These are phyloP conservation scores for Yamadazyma atlantica DNA, from an alignment of 1,139 yeast genomes.

Conservation along the genomic window DNA sequence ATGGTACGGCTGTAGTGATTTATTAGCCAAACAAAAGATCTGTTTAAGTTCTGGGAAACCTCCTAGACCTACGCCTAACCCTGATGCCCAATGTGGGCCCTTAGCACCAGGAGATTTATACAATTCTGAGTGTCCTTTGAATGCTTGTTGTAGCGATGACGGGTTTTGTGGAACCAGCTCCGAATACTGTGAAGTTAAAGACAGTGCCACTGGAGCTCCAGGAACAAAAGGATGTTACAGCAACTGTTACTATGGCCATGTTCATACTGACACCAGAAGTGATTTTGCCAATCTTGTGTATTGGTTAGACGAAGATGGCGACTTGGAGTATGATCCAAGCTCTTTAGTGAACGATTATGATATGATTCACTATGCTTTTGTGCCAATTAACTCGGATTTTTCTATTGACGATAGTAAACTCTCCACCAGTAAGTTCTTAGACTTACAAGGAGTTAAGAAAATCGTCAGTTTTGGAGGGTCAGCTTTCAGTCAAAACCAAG, in stretches of 20 bases:
- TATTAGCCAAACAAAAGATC: conserved; percentile 12
- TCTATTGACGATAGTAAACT: conserved; percentile 11
- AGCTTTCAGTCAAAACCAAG: conserved; percentile 14
- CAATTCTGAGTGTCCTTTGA: conserved; percentile 15
- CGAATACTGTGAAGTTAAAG: conserved; percentile 12
- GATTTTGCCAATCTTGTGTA: conserved; percentile 16
- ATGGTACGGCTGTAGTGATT: conserved; percentile 16
- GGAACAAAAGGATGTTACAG: conserved; percentile 17
- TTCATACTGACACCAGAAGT: conserved; percentile 13
- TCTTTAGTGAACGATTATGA: conserved; percentile 7
- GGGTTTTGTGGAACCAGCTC: conserved; percentile 17
- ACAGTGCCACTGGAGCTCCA: conserved; percentile 10
- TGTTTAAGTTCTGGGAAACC: conserved; percentile 17
- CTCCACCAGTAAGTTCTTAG: conserved; percentile 10
- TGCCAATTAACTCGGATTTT: conserved; percentile 14
- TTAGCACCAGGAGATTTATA: conserved; percentile 15
- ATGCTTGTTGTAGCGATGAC: conserved; percentile 19
- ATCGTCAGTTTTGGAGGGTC: conserved; percentile 19
- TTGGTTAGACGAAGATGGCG: conserved; percentile 16
- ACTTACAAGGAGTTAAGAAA: conserved; percentile 13
- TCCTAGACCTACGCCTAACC: conserved; percentile 14
- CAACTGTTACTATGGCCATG: conserved; percentile 18
- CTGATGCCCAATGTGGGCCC: conserved; percentile 18
- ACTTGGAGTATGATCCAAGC: conserved; percentile 12
- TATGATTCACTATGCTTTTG: conserved; percentile 19